Conservation (phyloP, 805 yeast genomes). For the Candida adriatica region DNA sequence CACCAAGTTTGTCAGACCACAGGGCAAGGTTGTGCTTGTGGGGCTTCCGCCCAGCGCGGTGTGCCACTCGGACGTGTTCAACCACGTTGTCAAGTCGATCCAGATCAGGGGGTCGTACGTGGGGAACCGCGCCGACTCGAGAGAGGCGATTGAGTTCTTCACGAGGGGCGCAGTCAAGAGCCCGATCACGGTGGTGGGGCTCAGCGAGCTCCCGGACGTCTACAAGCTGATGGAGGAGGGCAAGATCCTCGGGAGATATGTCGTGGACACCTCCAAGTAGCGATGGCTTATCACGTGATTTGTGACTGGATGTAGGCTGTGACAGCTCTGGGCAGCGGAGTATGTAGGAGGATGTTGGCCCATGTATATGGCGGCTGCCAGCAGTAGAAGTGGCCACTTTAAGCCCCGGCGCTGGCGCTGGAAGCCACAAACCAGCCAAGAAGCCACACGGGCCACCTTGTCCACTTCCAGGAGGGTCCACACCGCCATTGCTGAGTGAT, state of each 20-base stretch:
- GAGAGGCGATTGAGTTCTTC: constrained; percentile 69
- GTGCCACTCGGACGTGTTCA: constrained; percentile 59
- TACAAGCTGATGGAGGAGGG: constrained; percentile 57
- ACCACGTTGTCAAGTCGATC: constrained; percentile 63
- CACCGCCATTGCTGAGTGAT: no score
- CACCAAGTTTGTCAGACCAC: constrained; percentile 47
- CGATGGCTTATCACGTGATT: no score
- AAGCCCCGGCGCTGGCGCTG: no score
- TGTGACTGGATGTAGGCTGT: no score
- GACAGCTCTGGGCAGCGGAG: no score
- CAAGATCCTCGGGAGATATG: constrained; percentile 58
- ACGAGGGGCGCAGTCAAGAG: constrained; percentile 57
- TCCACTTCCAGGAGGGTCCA: no score
- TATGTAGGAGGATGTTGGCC: no score
- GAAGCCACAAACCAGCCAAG: no score
- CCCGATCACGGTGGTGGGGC: constrained; percentile 53
- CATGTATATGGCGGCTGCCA: no score
- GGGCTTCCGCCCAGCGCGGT: constrained; percentile 77
- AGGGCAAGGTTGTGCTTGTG: constrained; percentile 64
- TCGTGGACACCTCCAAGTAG: constrained; percentile 49
- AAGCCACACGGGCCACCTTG: no score
- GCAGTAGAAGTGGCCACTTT: no score
- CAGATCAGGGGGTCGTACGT: constrained; percentile 75
- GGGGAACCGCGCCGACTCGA: constrained; percentile 81
- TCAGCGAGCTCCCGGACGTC: constrained; percentile 45